Evolutionary conservation across 1,284 basidiomycete species (phyloP), one percentile per base, ranked within the genome.

Genomic region (Agaricales sp.): DNA sequence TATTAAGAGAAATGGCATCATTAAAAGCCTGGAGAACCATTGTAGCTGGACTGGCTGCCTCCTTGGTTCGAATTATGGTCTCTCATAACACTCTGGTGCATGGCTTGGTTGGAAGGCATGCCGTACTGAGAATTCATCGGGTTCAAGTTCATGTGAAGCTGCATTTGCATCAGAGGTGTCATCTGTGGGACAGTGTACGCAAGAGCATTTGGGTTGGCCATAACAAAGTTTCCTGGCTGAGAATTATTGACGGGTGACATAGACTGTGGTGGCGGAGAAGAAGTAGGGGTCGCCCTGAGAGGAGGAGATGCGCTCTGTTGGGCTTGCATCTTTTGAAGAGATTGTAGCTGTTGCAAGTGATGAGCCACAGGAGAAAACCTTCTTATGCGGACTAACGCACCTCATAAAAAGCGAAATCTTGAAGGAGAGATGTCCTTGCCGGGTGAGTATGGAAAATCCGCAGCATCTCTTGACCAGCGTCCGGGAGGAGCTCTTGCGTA

Each of bases 341-440:
- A 75, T 69, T 89, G 86, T 12, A 89, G 67, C 86, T 89, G 50
- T 25, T 50, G 53, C 20, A 46, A 16, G 19, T 22, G 45, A 47
- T 51, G 55, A 56, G 52, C 22, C 22, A 13, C 43, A 2, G 26
- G 25, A 48, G 8, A 4, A 21, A 52, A 39, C n/a, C 30, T 52
- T 13, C 16, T 52, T 24, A 47, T 1, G 43, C 30, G 26, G 43
- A 25, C 20, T 35, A 23, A 38, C 73, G 47, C 57, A 90, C 90
- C 75, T 94, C 92, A 59, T 95, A 94, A 63, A 89, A 95, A 2
- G 88, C 88, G 63, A 92, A 94, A 64, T 95, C 93, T 65, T 97
- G 93, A 21, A 97, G 70, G 23, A 97, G 72, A 6, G 89, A 92
- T 1, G 93, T 96, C 60, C 91, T 79, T 4, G 90, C 85, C 16